Base-by-base conservation (phyloP, 768 basidiomycete species). In the Mycena maculata region DNA sequence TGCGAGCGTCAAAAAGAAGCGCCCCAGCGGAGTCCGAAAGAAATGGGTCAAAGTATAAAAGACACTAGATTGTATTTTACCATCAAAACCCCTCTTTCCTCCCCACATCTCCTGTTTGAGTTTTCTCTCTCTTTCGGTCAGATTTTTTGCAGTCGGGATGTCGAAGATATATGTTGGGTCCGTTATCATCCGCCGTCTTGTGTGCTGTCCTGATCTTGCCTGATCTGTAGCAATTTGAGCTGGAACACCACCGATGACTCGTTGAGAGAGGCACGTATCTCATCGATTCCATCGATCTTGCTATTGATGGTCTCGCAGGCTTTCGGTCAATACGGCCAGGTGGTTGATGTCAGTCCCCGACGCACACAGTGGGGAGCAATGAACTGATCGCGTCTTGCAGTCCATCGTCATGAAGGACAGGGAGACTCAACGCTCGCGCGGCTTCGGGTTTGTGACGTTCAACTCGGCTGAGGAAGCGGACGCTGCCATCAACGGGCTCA, bases 171-270 rank as follows among this genome's bases (percentile, higher is more conserved):
- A 67, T 28, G 65, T 67, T 33, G 65, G 65, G 65, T 67, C 1
- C 3, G 65, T 67, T 53, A 25, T 52, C 18, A 60, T 67, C 1
- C 3, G 65, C 62, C 54, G 31, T 52, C 18, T 36, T 20, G 20
- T 55, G 58, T 28, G 58, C 45, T 59, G 59, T 47, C 30, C 71
- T 72, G 71, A 73, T 71, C 71, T 71, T 73, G 69, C 63, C 60
- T 38, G 68, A 62, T 73, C 65, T 58, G 45, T 67, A 55, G 52
- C 56, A 73, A 75, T 68, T 72, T 67, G 65, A 67, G 65, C 25
- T 67, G 65, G 65, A 67, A 61, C 58, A 67, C 65, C 53, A 42
- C 25, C 60, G 65, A 67, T 56, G 60, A 66, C 1, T 59, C 58
- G 36, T 23, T 66, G 58, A 54, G 42, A 39, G 15, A 44, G 20